These are phyloP conservation scores for Podila clonocystis DNA, from an alignment of 192 early-diverging fungal genomes.

Conservation along the genomic window DNA sequence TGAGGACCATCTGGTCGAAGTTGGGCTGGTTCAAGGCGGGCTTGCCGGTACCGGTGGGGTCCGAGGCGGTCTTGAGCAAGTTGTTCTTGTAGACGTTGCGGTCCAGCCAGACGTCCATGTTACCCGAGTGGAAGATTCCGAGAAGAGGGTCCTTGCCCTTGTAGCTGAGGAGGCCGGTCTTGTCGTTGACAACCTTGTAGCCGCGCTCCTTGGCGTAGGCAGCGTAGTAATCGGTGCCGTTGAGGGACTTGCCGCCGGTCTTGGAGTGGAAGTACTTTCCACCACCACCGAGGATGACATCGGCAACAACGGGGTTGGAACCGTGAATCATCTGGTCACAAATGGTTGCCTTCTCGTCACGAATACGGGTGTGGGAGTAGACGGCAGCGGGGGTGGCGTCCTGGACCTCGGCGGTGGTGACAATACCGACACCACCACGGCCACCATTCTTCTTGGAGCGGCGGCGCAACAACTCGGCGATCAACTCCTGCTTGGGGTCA, in stretches of 20 bases:
- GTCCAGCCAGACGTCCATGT: slow-evolving; percentile 76
- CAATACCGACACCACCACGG: slow-evolving; percentile 68
- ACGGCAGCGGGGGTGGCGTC: slow-evolving; percentile 77
- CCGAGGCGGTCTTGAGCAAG: slow-evolving; percentile 48
- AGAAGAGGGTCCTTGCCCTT: slow-evolving; percentile 63
- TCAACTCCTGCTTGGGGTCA: slow-evolving; percentile 70
- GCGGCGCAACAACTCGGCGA: slow-evolving; percentile 70
- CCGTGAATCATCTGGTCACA: slow-evolving; percentile 68
- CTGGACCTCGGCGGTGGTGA: slow-evolving; percentile 67
- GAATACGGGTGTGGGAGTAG: slow-evolving; percentile 64
- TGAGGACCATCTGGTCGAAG: slow-evolving; percentile 65
- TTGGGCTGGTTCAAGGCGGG: slow-evolving; percentile 66
- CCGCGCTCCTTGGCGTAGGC: slow-evolving; percentile 56
- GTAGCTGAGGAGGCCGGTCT: slow-evolving; percentile 54
- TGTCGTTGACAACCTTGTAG: slow-evolving; percentile 66
- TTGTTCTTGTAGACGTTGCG: slow-evolving; percentile 66
- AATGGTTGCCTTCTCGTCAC: slow-evolving; percentile 64
- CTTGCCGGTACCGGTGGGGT: slow-evolving; percentile 54
- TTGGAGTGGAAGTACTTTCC: slow-evolving; percentile 63
- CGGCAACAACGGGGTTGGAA: slow-evolving; percentile 60
- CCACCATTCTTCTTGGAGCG: slow-evolving; percentile 60
- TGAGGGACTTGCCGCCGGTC: slow-evolving; percentile 50
- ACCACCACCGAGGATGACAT: slow-evolving; percentile 74
- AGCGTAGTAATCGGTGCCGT: slow-evolving; percentile 63
- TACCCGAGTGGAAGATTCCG: slow-evolving; percentile 65